phyloP scores from a whole-genome alignment of 2,329 filamentous ascomycete genomes.

The Ilyonectria destructans region DNA sequence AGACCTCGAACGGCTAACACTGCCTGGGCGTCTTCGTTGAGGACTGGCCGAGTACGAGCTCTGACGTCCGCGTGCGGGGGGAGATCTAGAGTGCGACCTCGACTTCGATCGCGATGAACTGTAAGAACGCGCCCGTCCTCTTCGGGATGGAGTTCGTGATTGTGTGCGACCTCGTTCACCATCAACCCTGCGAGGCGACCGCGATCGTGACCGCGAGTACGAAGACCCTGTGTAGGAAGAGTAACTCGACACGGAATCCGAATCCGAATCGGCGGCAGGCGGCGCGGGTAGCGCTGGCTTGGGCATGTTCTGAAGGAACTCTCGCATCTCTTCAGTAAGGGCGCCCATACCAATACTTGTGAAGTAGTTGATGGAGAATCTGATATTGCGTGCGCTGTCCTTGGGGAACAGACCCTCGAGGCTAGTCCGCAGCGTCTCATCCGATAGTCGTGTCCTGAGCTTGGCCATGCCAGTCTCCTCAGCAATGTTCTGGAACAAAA shows the following conservation, averaged over 20 bases:
- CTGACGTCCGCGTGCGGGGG: conserved; percentile 47
- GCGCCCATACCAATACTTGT: conserved; percentile 97
- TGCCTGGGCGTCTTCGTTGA: conserved; percentile 46
- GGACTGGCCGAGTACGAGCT: conserved; percentile 53
- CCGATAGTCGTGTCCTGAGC: conserved; percentile 82
- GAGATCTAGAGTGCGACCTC: conserved; percentile 63
- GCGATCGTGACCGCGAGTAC: conserved; percentile 68
- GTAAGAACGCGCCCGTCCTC: conserved; percentile 47
- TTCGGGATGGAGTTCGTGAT: conserved; percentile 50
- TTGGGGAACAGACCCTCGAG: conserved; percentile 91
- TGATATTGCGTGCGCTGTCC: conserved; percentile 90
- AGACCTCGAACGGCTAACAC: conserved; percentile 50
- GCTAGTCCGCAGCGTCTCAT: conserved; percentile 83
- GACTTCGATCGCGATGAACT: conserved; percentile 60
- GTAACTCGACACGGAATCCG: conserved; percentile 84
- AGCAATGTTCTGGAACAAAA: conserved; percentile 92
- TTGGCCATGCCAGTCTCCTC: conserved; percentile 90
- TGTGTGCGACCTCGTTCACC: conserved; percentile 48
- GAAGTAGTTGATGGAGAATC: conserved; percentile 99
- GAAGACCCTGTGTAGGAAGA: conserved; percentile 80
- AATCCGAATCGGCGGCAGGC: conserved; percentile 74
- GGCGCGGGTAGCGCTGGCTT: conserved; percentile 85
- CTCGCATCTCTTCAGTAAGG: conserved; percentile 95
- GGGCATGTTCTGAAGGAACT: conserved; percentile 89
- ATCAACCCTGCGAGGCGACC: conserved; percentile 52